A percentile compares a stretch with the other conserved stretches of the same genome.
phyloP scores from a whole-genome alignment of 352 stramenopile genomes.

The Globisporangium yorkense region DNA sequence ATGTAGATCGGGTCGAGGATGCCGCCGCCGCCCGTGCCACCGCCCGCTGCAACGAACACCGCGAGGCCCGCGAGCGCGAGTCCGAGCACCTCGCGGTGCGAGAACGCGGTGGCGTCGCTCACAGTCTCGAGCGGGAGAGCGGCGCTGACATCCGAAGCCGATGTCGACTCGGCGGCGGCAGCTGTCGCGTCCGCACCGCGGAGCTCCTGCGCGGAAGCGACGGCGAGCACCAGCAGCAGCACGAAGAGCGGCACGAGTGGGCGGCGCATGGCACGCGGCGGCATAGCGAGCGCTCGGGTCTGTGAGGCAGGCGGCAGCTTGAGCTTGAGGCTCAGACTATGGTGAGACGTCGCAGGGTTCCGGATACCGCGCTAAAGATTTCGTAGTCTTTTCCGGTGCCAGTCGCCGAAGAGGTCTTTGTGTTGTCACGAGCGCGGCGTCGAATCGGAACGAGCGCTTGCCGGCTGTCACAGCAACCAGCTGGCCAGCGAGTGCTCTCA shows the following conservation, averaged over 20 bases:
- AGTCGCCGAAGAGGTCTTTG: no score
- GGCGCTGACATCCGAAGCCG: not conserved
- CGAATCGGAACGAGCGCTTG: no score
- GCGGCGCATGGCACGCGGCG: not conserved
- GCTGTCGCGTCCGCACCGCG: not conserved
- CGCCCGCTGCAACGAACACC: constrained; percentile 83
- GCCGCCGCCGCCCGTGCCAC: constrained; percentile 89
- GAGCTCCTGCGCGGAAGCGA: not conserved
- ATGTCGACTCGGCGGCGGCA: not conserved
- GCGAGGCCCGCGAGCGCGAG: constrained; percentile 52
- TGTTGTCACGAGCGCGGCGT: no score
- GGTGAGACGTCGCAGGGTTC: no score
- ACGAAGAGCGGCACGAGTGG: not conserved
- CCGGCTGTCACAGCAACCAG: no score
- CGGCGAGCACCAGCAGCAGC: not conserved
- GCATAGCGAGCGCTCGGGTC: no score
- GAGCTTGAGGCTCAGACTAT: no score
- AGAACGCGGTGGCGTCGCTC: constrained; percentile 1
- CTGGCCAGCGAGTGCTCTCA: no score
- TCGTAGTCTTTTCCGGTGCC: no score
- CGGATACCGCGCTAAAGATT: no score
- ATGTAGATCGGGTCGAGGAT: constrained; percentile 97
- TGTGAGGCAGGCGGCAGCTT: no score
- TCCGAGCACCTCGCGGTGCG: constrained; percentile 29
- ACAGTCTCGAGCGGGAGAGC: not conserved